Percentiles rank a stretch among this genome's conserved stretches.
Conservation (phyloP, 2,329 filamentous ascomycete species). For the Nothophaeocryptopus gaeumannii region DNA sequence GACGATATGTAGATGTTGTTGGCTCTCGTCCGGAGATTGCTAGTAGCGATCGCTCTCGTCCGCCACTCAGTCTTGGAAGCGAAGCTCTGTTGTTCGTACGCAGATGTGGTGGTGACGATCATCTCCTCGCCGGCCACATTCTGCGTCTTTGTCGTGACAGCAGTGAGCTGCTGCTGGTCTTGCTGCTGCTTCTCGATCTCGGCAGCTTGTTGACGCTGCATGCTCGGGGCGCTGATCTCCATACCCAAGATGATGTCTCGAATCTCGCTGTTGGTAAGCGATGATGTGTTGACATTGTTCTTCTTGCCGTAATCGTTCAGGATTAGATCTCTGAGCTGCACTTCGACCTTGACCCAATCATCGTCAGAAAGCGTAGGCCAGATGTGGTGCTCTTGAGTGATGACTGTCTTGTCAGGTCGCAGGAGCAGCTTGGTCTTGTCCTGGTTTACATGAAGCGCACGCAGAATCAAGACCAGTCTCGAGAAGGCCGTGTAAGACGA, state of each 20-base stretch:
- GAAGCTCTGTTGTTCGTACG: conserved; percentile 96
- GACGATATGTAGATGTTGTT: conserved; percentile 99
- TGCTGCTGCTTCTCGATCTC: conserved; percentile 99
- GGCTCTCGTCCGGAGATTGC: conserved; percentile 85
- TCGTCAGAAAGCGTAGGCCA: conserved; percentile 94
- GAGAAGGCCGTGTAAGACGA: conserved; percentile 99
- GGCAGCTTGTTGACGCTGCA: conserved; percentile 96
- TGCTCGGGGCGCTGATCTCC: conserved; percentile 96
- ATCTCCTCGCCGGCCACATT: conserved; percentile 97
- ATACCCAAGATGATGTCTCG: conserved; percentile 98
- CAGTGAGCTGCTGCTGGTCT: conserved; percentile 92
- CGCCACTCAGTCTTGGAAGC: conserved; percentile 99
- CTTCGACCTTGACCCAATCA: conserved; percentile 99
- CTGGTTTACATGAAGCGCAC: conserved; percentile 93
- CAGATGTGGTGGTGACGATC: conserved; percentile 94
- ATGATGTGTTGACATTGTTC: conserved; percentile 99
- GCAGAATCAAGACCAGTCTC: conserved; percentile 84
- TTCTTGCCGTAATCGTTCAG: conserved; percentile 99
- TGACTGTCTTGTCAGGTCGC: conserved; percentile 94
- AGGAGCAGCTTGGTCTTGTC: conserved; percentile 97
- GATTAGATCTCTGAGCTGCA: conserved; percentile 89
- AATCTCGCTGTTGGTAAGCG: conserved; percentile 93
- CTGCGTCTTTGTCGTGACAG: conserved; percentile 96
- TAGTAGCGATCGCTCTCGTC: conserved; percentile 91
- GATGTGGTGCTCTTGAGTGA: conserved; percentile 98